These are phyloP conservation scores for Fistulifera solaris DNA, from an alignment of 108 stramenopile species.

Conservation along the genomic window DNA sequence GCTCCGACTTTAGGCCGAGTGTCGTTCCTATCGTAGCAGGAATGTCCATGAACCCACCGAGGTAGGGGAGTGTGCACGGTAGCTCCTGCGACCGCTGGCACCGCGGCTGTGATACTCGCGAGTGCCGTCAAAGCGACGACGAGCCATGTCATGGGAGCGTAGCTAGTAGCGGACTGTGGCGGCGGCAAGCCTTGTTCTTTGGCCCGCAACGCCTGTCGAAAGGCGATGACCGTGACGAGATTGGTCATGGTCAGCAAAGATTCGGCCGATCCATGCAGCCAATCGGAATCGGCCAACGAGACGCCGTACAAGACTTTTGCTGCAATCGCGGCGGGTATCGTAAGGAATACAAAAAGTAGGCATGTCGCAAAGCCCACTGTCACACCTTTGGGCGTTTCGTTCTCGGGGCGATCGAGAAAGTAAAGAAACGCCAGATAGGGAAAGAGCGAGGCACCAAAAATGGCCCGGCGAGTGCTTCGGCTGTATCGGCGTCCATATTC, in stretches of 20 bases:
- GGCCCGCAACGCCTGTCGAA: constrained; percentile 65
- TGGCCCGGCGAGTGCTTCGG: constrained; percentile 69
- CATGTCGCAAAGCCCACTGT: constrained; percentile 84
- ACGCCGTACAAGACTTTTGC: constrained; percentile 78
- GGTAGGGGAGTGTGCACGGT: constrained; percentile 66
- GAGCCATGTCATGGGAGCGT: constrained; percentile 60
- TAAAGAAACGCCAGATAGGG: constrained; percentile 90
- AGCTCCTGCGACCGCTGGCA: constrained; percentile 47
- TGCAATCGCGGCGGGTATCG: constrained; percentile 88
- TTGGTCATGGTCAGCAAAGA: constrained; percentile 82
- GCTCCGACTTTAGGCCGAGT: constrained; percentile 44
- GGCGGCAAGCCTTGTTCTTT: constrained; percentile 26
- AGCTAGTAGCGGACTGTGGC: constrained; percentile 44
- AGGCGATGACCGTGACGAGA: constrained; percentile 74
- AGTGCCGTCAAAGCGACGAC: constrained; percentile 42
- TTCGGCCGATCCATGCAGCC: constrained; percentile 90
- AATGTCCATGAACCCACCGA: constrained; percentile 66
- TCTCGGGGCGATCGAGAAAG: constrained; percentile 70
- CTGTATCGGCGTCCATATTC: constrained; percentile 25
- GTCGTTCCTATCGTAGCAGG: constrained; percentile 21
- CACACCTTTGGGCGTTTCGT: constrained; percentile 78
- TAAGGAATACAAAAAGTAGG: constrained; percentile 83
- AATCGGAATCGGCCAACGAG: constrained; percentile 86
- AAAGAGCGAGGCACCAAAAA: constrained; percentile 85
- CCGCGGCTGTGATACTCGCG: constrained; percentile 45